phyloP scores from a whole-genome alignment of 257 asterid species.

The Przewalskia tangutica region DNA sequence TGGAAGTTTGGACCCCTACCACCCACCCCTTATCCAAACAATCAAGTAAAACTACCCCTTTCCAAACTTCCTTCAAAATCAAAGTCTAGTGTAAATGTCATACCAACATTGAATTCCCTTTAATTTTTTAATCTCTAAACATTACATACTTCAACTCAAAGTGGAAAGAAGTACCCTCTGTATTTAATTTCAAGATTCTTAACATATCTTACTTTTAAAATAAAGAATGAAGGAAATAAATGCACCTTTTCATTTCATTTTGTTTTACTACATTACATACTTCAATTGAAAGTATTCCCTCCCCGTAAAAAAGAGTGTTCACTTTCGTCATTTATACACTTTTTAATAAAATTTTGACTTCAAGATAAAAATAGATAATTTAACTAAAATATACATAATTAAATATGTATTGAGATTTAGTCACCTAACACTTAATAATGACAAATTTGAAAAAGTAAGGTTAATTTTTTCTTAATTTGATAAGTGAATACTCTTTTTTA shows the following conservation, averaged over 20 bases:
- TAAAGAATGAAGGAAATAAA: not conserved
- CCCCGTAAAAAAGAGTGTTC: too few relatives aligned
- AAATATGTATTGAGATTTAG: too few relatives aligned
- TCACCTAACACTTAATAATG: too few relatives aligned
- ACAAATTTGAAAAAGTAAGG: too few relatives aligned
- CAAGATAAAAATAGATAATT: too few relatives aligned
- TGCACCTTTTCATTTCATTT: not conserved
- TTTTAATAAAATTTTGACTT: too few relatives aligned
- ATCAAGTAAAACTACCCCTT: not conserved
- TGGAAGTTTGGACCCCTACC: not conserved
- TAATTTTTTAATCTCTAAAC: not conserved
- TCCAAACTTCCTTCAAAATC: not conserved
- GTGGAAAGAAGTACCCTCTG: not conserved
- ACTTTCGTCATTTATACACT: too few relatives aligned
- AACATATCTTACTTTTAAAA: not conserved
- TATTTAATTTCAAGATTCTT: not conserved
- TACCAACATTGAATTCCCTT: not conserved
- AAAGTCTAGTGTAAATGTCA: not conserved
- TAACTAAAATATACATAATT: too few relatives aligned
- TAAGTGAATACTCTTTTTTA: too few relatives aligned
- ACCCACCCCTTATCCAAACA: too few relatives aligned
- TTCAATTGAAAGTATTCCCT: not conserved
- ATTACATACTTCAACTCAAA: not conserved
- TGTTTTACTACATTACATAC: not conserved
- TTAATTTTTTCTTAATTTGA: too few relatives aligned